These are phyloP conservation scores for Cryptococcus floricola DNA, from an alignment of 1,284 basidiomycete species.

Conservation along the genomic window DNA sequence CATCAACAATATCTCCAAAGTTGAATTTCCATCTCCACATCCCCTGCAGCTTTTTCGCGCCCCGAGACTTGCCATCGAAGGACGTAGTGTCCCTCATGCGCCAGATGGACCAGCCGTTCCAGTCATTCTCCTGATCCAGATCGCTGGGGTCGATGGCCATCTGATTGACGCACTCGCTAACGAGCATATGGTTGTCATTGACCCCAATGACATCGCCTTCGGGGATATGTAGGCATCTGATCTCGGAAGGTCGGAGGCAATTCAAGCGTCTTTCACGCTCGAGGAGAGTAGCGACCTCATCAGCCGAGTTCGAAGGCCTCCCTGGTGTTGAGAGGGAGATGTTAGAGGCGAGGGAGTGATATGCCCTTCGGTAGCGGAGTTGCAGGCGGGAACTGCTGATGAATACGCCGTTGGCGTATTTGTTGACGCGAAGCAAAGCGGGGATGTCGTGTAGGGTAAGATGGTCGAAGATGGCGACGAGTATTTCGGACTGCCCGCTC, in stretches of 20 bases:
- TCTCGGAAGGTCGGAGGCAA: background rate
- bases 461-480: background rate
- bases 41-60: conserved; percentile 2
- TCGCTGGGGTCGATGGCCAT: background rate
- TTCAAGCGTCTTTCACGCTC: background rate
- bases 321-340: background rate
- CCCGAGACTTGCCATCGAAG: background rate
- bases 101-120: conserved; percentile 3
- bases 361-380: background rate
- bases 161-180: background rate
- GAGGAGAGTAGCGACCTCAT: background rate
- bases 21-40: conserved; percentile 4
- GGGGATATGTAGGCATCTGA: conserved; percentile 5
- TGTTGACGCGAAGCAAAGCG: background rate
- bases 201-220: background rate
- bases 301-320: background rate
- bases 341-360: background rate
- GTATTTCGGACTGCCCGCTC: background rate
- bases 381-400: conserved; percentile 2
- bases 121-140: background rate
- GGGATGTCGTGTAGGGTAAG: background rate
- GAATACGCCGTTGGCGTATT: conserved; percentile 2
- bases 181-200: background rate
- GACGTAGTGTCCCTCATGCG: background rate
- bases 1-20: background rate